phyloP scores from a whole-genome alignment of 2,329 filamentous ascomycete species.

The Fusarium denticulatum region DNA sequence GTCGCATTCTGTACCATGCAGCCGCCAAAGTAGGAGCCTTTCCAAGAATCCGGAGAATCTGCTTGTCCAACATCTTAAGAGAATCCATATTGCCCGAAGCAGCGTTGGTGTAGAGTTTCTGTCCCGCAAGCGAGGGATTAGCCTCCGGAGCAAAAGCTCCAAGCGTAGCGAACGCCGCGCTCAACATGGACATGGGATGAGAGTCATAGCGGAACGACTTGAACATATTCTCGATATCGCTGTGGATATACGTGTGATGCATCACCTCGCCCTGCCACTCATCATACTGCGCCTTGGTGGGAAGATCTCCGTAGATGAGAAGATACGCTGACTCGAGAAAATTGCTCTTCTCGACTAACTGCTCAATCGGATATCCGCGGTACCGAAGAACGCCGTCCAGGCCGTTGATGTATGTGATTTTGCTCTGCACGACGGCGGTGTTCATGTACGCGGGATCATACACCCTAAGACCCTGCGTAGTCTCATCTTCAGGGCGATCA shows the following conservation, averaged over 20 bases:
- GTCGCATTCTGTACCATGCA: constrained; percentile 62
- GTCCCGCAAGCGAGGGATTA: constrained; percentile 60
- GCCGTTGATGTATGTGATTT: constrained; percentile 64
- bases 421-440: constrained; percentile 60
- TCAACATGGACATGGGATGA: constrained; percentile 63
- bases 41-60: constrained; percentile 62
- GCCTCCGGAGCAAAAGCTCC: constrained; percentile 61
- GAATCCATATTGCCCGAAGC: constrained; percentile 53
- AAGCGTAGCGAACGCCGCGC: constrained; percentile 59
- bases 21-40: constrained; percentile 62
- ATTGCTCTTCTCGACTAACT: constrained; percentile 59
- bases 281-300: constrained; percentile 52
- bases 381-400: constrained; percentile 62
- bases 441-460: constrained; percentile 65
- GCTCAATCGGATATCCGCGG: constrained; percentile 62
- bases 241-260: constrained; percentile 62
- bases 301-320: constrained; percentile 62
- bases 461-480: constrained; percentile 59
- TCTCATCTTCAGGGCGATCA: constrained; percentile 57
- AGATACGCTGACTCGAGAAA: constrained; percentile 62
- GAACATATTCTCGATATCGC: constrained; percentile 60
- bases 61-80: constrained; percentile 59
- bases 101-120: constrained; percentile 60
- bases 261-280: constrained; percentile 60
- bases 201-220: constrained; percentile 62